These are phyloP conservation scores for Ceratopteris richardii DNA, from an alignment of 75 land plant species.

Conservation along the genomic window DNA sequence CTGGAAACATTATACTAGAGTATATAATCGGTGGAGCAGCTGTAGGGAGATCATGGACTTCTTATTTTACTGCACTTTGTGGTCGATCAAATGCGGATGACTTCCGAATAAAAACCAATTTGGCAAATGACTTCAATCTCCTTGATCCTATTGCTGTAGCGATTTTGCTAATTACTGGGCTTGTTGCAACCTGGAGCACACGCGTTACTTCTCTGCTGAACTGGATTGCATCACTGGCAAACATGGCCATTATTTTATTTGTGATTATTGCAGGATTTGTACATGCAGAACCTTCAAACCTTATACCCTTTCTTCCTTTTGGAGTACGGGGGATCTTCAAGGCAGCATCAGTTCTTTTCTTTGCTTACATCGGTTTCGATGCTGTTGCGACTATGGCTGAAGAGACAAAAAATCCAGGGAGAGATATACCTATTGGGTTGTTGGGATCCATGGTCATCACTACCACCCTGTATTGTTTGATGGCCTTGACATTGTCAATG, in stretches of 20 bases:
- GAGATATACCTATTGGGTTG: conserved; percentile 54
- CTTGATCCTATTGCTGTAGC: conserved; percentile 65
- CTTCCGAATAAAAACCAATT: conserved; percentile 37
- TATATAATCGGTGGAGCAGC: conserved; percentile 54
- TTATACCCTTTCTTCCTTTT: conserved; percentile 15
- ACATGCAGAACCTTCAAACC: conserved; percentile 44
- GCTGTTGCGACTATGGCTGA: conserved; percentile 65
- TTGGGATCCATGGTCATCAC: conserved; percentile 47
- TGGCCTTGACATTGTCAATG: conserved; percentile 39
- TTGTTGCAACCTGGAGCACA: conserved; percentile 45
- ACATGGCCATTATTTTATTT: conserved; percentile 48
- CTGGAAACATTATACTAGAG: conserved; percentile 73
- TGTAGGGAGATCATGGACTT: conserved; percentile 55
- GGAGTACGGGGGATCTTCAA: conserved; percentile 44
- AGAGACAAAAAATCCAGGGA: conserved; percentile 49
- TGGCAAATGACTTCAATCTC: conserved; percentile 33
- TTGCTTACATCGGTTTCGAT: conserved; percentile 57
- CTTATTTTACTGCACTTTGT: conserved; percentile 62
- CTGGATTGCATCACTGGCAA: conserved; percentile 49
- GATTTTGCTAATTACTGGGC: conserved; percentile 30
- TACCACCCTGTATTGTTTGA: conserved; percentile 43
- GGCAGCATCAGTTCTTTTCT: conserved; percentile 53
- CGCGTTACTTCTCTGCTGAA: conserved; percentile 50
- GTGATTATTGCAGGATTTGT: conserved; percentile 52
- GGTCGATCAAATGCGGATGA: conserved; percentile 19